Evolutionary conservation across 371 early-diverging fungal species (phyloP).

Genomic region (Batrachochytrium dendrobatidis): DNA sequence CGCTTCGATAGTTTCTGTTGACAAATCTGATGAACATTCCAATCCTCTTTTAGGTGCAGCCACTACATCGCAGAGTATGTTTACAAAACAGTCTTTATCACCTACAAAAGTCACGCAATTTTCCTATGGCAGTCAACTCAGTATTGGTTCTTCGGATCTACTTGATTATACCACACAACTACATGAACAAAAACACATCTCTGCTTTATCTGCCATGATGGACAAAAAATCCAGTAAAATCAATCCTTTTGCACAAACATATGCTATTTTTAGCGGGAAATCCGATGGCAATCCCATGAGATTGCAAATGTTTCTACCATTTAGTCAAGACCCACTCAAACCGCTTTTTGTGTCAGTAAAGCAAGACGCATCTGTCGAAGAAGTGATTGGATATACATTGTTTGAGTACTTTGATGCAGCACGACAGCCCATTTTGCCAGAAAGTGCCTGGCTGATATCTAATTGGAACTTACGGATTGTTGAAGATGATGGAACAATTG

Average conservation of each 20-base stretch:
- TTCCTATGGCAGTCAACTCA: no score
- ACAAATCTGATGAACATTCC: no score
- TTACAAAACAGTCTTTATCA: no score
- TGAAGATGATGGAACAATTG: conserved; percentile 91
- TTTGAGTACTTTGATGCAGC: conserved; percentile 64
- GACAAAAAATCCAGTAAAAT: conserved; percentile 24
- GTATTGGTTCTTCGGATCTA: no score
- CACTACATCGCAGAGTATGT: no score
- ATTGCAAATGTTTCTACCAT: conserved; percentile 33
- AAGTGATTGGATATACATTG: conserved; percentile 81
- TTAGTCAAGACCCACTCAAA: conserved; percentile 24
- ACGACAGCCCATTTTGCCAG: conserved; percentile 55
- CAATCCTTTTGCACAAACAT: conserved; percentile 36
- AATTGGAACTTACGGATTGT: conserved; percentile 84
- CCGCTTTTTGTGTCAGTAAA: conserved; percentile 68
- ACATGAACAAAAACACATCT: conserved; percentile 21
- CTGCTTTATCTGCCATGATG: conserved; percentile 27
- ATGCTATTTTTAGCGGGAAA: conserved; percentile 30
- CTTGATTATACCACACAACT: no score
- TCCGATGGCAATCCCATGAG: conserved; percentile 30
- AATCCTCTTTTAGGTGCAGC: no score
- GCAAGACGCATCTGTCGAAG: conserved; percentile 79
- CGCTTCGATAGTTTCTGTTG: no score
- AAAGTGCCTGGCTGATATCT: conserved; percentile 54
- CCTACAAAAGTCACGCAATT: no score